Evolutionary conservation across 208 protist species (phyloP).

Genomic region (Trichomonas gallinae): DNA sequence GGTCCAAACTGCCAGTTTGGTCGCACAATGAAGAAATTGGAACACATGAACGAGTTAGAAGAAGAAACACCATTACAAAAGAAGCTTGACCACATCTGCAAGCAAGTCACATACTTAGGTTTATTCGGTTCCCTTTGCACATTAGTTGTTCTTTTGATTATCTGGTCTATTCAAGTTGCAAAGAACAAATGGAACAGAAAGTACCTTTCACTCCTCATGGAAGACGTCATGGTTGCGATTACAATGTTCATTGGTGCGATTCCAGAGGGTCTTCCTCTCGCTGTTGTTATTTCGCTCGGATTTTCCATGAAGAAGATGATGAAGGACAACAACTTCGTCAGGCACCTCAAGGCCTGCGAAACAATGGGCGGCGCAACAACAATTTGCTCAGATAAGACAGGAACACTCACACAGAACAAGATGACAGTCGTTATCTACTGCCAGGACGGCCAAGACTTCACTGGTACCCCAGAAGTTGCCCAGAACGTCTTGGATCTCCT

Average conservation of each 20-base stretch:
- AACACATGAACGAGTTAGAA: not conserved
- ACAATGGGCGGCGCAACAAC: conserved; percentile 43
- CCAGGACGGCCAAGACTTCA: not conserved
- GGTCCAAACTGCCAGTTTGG: conserved; percentile 26
- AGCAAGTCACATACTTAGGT: not conserved
- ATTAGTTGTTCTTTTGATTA: not conserved
- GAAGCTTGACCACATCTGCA: conserved; percentile 8
- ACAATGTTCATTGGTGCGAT: conserved; percentile 37
- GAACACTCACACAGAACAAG: conserved; percentile 46
- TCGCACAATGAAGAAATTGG: not conserved
- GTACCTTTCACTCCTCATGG: not conserved
- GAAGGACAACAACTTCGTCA: conserved; percentile 28
- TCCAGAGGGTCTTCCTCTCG: conserved; percentile 59
- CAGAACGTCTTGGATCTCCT: not conserved
- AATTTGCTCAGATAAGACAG: conserved; percentile 52
- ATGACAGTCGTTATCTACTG: conserved; percentile 39
- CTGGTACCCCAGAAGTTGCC: not conserved
- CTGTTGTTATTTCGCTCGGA: conserved; percentile 52
- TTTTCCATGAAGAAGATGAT: conserved; percentile 26
- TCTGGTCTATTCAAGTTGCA: not conserved
- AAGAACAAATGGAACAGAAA: not conserved
- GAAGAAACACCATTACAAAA: conserved; percentile 28
- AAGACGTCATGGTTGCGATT: not conserved
- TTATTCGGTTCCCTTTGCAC: not conserved
- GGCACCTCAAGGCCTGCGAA: conserved; percentile 32